Evolutionary conservation across 768 basidiomycete genomes (phyloP).

Genomic region (Auriscalpium microsporum): DNA sequence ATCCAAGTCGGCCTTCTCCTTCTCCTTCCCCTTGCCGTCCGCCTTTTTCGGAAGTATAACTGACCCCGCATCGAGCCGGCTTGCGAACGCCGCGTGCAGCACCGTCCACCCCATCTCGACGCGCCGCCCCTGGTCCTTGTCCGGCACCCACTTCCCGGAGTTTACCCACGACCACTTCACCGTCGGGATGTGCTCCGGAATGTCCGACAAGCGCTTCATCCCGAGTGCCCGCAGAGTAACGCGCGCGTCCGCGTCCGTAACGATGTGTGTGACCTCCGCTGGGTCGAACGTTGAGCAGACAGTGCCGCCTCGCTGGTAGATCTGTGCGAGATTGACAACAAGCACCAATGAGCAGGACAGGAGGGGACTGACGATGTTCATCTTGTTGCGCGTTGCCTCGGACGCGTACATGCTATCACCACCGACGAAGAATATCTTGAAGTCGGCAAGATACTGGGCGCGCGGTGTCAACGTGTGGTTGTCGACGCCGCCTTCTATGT

Average conservation of each 20-base stretch:
- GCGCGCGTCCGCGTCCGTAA: constrained; percentile 34
- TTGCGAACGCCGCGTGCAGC: constrained; percentile 10
- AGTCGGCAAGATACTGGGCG: constrained; percentile 1
- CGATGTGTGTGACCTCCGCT: constrained; percentile 53
- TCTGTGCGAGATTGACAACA: constrained; percentile 29
- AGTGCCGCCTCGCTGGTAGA: constrained; percentile 54
- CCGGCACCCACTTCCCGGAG: constrained; percentile 3
- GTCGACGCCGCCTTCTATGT: neutral
- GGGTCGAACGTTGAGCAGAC: constrained; percentile 53
- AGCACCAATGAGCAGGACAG: neutral
- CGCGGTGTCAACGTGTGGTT: neutral
- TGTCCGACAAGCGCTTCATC: constrained; percentile 41
- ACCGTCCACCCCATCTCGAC: constrained; percentile 12
- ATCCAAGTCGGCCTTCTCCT: neutral
- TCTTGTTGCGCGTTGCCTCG: constrained; percentile 9
- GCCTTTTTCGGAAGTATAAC: neutral
- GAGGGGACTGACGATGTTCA: constrained; percentile 7
- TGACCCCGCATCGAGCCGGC: constrained; percentile 10
- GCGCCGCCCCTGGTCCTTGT: neutral
- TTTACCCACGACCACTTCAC: constrained; percentile 12
- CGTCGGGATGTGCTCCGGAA: constrained; percentile 32
- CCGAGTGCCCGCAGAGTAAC: constrained; percentile 35
- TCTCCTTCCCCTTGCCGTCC: constrained; percentile 6
- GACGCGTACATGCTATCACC: constrained; percentile 13
- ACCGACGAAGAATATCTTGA: constrained; percentile 11